These are phyloP conservation scores for Jatropha multifida DNA, from an alignment of 441 rosid species.

Conservation along the genomic window DNA sequence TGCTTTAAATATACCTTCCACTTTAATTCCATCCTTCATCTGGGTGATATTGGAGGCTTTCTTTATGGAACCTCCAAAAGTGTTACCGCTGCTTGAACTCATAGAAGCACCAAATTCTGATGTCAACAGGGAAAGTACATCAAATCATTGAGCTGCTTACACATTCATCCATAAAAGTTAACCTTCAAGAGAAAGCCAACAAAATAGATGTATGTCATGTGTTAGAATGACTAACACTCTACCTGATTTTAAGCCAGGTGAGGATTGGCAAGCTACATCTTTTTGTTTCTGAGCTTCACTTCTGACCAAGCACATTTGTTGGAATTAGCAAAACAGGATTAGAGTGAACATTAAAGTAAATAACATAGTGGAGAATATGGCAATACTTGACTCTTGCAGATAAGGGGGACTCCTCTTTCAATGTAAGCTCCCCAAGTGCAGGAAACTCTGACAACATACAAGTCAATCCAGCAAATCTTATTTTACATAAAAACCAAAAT, in stretches of 20 bases:
- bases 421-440: slow-evolving; percentile 40
- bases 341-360: slow-evolving; percentile 5
- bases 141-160: slow-evolving; percentile 14
- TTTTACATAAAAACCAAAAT: background rate
- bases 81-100: slow-evolving; percentile 36
- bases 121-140: slow-evolving; percentile 20
- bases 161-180: slow-evolving; percentile 8
- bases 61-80: slow-evolving; percentile 39
- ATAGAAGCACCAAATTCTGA: slow-evolving; percentile 30
- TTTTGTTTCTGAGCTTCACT: slow-evolving; percentile 35
- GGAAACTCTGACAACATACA: slow-evolving; percentile 42
- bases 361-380: slow-evolving; percentile 18
- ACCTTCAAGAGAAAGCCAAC: slow-evolving; percentile 10
- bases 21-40: slow-evolving; percentile 53
- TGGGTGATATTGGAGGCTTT: slow-evolving; percentile 47
- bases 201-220: slow-evolving; percentile 16
- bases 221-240: slow-evolving; percentile 14
- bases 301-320: slow-evolving; percentile 28
- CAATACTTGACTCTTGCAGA: slow-evolving; percentile 62
- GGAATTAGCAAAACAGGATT: slow-evolving; percentile 11
- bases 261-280: slow-evolving; percentile 42
- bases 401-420: slow-evolving; percentile 50
- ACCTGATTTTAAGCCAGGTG: slow-evolving; percentile 51
- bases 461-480: background rate
- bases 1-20: slow-evolving; percentile 58